Evolutionary conservation across 129 eudicot genomes (phyloP).

Genomic region (Flaveria sonorensis): DNA sequence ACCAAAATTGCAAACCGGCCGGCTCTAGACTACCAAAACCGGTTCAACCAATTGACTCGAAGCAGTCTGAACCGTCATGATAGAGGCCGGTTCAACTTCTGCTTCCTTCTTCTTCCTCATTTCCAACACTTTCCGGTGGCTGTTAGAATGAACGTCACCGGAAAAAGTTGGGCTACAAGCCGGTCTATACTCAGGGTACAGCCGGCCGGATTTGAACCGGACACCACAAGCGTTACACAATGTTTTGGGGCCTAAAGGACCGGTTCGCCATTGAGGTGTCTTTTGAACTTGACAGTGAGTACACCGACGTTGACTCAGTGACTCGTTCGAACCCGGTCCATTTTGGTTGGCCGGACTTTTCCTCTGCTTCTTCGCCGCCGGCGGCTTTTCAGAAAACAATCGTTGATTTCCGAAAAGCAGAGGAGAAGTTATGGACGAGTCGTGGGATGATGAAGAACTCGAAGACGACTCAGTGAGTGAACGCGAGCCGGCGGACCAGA

Average conservation of each 20-base stretch:
- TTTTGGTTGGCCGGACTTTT: constrained; percentile 33
- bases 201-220: constrained; percentile 95
- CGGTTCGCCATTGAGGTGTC: constrained; percentile 99
- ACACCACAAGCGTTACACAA: constrained; percentile 96
- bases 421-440: constrained; percentile 54
- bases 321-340: constrained; percentile 38
- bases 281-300: constrained; percentile 88
- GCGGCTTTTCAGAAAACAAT: constrained; percentile 40
- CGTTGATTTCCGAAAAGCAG: constrained; percentile 44
- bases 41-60: constrained; percentile 34
- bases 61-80: constrained; percentile 33
- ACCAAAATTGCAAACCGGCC: constrained; percentile 60
- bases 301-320: constrained; percentile 56
- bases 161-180: constrained; percentile 94
- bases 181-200: constrained; percentile 91
- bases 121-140: constrained; percentile 94
- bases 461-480: constrained; percentile 58
- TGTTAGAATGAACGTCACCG: constrained; percentile 74
- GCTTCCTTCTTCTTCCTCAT: constrained; percentile 75
- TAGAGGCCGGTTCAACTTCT: constrained; percentile 44
- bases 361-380: constrained; percentile 53
- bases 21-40: constrained; percentile 39
- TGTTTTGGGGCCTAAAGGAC: constrained; percentile 91
- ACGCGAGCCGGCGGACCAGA: constrained; percentile 45
- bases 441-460: constrained; percentile 48